Evolutionary conservation across 2,329 filamentous ascomycete genomes (phyloP).

Genomic region (Sclerotinia sclerotiorum): DNA sequence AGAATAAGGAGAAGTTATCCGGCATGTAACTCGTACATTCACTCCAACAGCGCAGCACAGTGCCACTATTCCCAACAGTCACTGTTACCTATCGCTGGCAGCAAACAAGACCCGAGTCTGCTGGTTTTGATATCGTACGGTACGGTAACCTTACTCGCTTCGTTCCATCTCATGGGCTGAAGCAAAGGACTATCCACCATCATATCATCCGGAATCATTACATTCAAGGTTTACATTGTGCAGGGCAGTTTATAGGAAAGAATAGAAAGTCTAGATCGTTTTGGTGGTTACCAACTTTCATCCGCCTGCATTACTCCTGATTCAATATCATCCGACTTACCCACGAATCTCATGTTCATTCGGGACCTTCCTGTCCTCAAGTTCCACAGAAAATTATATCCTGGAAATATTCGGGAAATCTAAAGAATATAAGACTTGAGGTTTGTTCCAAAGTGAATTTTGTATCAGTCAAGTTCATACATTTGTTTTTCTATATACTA

Average conservation of each 20-base stretch:
- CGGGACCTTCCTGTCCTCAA: not conserved
- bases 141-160: not conserved
- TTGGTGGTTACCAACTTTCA: no score
- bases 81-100: not conserved
- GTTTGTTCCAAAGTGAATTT: not conserved
- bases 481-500: not conserved
- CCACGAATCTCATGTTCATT: slow-evolving; percentile 1
- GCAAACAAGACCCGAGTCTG: not conserved
- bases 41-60: not conserved
- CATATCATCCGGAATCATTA: not conserved
- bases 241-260: not conserved
- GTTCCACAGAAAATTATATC: not conserved
- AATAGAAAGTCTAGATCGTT: not conserved
- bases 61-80: not conserved
- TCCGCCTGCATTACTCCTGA: not conserved
- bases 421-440: not conserved
- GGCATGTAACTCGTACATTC: not conserved
- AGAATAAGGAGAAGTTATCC: not conserved
- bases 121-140: not conserved
- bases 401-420: not conserved
- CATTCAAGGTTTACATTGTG: not conserved
- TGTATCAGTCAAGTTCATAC: not conserved
- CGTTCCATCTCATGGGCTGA: not conserved
- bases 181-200: not conserved
- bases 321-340: slow-evolving; percentile 5